A percentile compares a stretch with the other conserved stretches of the same genome.
phyloP scores from a whole-genome alignment of 768 basidiomycete genomes.

The Collybia sordida region DNA sequence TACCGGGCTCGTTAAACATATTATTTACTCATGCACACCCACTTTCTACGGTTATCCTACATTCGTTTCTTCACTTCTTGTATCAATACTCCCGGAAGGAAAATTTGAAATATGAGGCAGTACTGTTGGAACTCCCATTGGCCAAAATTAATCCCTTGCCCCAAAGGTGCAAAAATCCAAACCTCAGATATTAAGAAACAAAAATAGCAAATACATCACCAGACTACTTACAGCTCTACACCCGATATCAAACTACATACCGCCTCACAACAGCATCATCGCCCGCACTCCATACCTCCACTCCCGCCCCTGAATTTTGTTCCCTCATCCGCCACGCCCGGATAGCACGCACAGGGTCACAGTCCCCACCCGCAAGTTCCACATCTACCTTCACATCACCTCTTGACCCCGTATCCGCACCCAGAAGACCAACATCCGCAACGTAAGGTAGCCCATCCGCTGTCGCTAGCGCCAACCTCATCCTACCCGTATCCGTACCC shows the following conservation, averaged over 20 bases:
- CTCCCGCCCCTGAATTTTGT: slow-evolving; percentile 11
- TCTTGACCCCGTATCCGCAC: slow-evolving; percentile 12
- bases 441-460: slow-evolving; percentile 63
- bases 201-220: no score
- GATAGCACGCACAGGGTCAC: slow-evolving; percentile 54
- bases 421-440: slow-evolving; percentile 33
- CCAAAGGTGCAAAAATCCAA: no score
- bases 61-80: no score
- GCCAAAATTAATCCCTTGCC: no score
- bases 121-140: no score
- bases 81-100: no score
- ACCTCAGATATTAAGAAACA: no score
- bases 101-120: no score
- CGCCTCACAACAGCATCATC: slow-evolving; percentile 63
- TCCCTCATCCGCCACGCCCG: slow-evolving; percentile 19
- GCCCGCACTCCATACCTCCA: slow-evolving; percentile 54
- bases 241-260: slow-evolving; percentile 34
- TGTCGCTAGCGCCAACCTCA: slow-evolving; percentile 47
- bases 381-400: slow-evolving; percentile 40
- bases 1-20: no score
- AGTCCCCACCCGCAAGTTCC: slow-evolving; percentile 61
- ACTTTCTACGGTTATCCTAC: no score
- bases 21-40: no score
- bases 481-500: slow-evolving; percentile 4
- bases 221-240: no score